Base-by-base conservation (phyloP, 805 yeast species). In the Candida yuanshanica region DNA sequence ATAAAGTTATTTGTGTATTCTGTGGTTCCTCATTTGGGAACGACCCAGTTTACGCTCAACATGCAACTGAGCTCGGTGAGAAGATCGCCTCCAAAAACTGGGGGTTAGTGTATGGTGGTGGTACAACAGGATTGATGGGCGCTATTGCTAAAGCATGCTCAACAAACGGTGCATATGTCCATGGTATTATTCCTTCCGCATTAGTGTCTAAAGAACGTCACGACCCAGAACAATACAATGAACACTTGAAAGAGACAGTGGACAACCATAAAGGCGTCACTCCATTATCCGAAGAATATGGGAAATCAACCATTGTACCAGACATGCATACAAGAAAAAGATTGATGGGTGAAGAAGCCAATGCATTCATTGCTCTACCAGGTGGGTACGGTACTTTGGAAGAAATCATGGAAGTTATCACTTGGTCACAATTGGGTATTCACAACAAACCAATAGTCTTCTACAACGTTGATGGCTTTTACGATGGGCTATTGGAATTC, bases 331-430 rank as follows among this genome's bases (percentile, higher is more conserved):
- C 93, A 3, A 74, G 96, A 59, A 88, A 88, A 69, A 73, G 80
- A 59, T 53, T 83, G 69, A 88, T 88, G 96, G 95, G 89, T 22
- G 72, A 75, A 55, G 90, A 83, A 60, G 81, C 91, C n/a, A 79
- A 79, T 50, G 95, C 91, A 0, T 88, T 88, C 62, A 76, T 88
- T 35, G 95, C 95, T 0, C 71, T 88, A 66, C 95, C 96, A 12
- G 96, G 96, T 47, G 96, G 96, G 3, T 87, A 79, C 59, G 96
- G 96, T 38, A 87, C 95, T 7, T 64, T 86, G 57, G 96, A 88
- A 63, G 96, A 88, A 64, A 69, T 88, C 47, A 80, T 87, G 81
- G 96, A 88, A 66, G 83, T 86, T 41, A 83, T 83, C 44, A 88
- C 96, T 4, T 88, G 96, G 96, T 78, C 80, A 37, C 96, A 88